phyloP scores from a whole-genome alignment of 805 yeast genomes.

The Cyberlindnera nakhonratchasimensis region DNA sequence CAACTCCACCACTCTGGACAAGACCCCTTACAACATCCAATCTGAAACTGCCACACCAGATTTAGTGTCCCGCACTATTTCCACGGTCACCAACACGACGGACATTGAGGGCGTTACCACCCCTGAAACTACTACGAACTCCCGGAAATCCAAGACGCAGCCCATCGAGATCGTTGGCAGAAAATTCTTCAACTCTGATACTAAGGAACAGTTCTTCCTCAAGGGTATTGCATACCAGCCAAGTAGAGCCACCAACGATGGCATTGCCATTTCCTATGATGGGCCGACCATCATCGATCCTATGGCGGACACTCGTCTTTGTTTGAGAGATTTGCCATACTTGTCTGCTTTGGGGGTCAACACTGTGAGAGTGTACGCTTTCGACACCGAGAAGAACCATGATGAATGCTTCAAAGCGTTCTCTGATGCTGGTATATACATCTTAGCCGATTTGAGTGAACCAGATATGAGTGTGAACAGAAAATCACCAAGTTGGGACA shows the following conservation, averaged over 20 bases:
- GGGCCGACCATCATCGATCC: slow-evolving; percentile 59
- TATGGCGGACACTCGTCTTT: slow-evolving; percentile 61
- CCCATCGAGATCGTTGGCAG: slow-evolving; percentile 63
- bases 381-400: slow-evolving; percentile 70
- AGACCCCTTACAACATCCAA: slow-evolving; percentile 2
- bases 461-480: slow-evolving; percentile 79
- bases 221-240: slow-evolving; percentile 89
- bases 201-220: slow-evolving; percentile 81
- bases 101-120: background rate
- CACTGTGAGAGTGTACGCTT: slow-evolving; percentile 80
- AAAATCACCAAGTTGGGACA: slow-evolving; percentile 74
- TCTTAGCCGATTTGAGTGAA: slow-evolving; percentile 84
- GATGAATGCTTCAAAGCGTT: slow-evolving; percentile 72
- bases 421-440: slow-evolving; percentile 85
- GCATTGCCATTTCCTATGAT: slow-evolving; percentile 18
- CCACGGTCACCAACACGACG: background rate
- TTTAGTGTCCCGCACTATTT: background rate
- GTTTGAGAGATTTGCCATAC: slow-evolving; percentile 83
- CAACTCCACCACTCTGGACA: slow-evolving; percentile 5
- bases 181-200: slow-evolving; percentile 69
- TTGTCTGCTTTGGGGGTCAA: slow-evolving; percentile 66
- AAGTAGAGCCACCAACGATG: slow-evolving; percentile 41
- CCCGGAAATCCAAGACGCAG: background rate
- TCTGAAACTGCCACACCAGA: slow-evolving; percentile 2
- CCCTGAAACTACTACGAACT: background rate